These are phyloP conservation scores for Alternaria arborescens DNA, from an alignment of 2,329 filamentous ascomycete genomes.

Conservation along the genomic window DNA sequence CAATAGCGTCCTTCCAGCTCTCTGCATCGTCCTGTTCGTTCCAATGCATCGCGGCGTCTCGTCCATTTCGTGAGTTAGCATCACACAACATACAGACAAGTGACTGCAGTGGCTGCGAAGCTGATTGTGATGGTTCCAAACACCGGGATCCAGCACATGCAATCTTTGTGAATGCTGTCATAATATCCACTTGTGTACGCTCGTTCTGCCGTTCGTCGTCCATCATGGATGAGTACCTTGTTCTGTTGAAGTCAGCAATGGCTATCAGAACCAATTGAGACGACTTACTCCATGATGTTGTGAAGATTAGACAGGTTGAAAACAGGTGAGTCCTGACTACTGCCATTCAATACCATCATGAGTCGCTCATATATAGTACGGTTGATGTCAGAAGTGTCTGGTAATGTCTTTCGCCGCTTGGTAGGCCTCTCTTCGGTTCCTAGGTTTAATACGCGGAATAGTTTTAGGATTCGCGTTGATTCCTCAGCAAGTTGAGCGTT, in stretches of 20 bases:
- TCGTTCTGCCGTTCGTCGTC: conserved; percentile 28
- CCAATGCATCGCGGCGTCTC: conserved; percentile 33
- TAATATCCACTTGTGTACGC: conserved; percentile 31
- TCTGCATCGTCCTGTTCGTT: conserved; percentile 25
- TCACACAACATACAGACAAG: conserved; percentile 41
- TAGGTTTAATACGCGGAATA: conserved; percentile 29
- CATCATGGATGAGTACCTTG: conserved; percentile 31
- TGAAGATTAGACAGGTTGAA: conserved; percentile 34
- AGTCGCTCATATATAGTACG: conserved; percentile 31
- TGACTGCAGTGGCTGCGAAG: conserved; percentile 21
- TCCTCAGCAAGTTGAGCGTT: conserved; percentile 35
- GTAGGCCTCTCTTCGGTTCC: conserved; percentile 34
- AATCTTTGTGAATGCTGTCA: conserved; percentile 41
- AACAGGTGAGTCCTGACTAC: conserved; percentile 31
- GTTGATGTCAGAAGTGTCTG: conserved; percentile 22
- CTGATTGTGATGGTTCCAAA: conserved; percentile 16
- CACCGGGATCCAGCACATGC: conserved; percentile 46
- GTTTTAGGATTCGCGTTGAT: conserved; percentile 21
- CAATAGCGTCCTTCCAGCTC: conserved; percentile 46
- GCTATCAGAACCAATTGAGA: no score
- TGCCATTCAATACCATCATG: conserved; percentile 33
- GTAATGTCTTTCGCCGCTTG: conserved; percentile 40
- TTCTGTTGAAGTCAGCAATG: conserved; percentile 29
- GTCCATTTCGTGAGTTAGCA: background rate
- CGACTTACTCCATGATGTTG: conserved; percentile 38